A percentile compares a stretch with the other conserved stretches of the same genome.
phyloP scores from a whole-genome alignment of 805 yeast genomes.

The Candida namnaoensis region DNA sequence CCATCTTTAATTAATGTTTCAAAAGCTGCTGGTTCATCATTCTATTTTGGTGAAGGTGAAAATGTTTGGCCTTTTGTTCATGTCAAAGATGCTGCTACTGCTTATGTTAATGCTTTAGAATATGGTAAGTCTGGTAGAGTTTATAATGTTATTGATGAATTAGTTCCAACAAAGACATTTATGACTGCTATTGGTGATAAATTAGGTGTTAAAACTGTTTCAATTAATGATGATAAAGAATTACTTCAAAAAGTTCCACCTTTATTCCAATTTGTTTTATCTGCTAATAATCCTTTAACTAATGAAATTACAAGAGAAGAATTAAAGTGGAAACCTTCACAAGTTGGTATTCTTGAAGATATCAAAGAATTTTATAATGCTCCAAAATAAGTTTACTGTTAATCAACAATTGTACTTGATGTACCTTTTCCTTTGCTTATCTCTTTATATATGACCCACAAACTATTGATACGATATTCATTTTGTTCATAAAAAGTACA shows the following conservation, averaged over 20 bases:
- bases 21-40: constrained; percentile 19
- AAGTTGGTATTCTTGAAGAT: constrained; percentile 15
- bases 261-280: too few species aligned
- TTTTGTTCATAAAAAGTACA: too few species aligned
- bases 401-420: too few species aligned
- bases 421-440: too few species aligned
- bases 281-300: constrained; percentile 5
- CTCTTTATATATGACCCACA: too few species aligned
- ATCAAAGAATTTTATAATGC: constrained; percentile 1
- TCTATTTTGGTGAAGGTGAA: constrained; percentile 26
- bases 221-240: constrained; percentile 1
- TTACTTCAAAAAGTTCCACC: too few species aligned
- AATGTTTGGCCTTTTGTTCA: constrained; percentile 24
- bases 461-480: too few species aligned
- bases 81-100: constrained; percentile 22
- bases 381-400: too few species aligned
- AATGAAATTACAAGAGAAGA: constrained; percentile 12
- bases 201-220: constrained; percentile 7
- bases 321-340: constrained; percentile 20
- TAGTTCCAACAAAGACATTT: constrained; percentile 16
- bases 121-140: constrained; percentile 17
- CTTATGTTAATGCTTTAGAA: constrained; percentile 20
- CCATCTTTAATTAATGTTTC: constrained; percentile 17
- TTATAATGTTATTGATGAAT: constrained; percentile 17
- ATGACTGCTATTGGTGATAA: constrained; percentile 18